These are phyloP conservation scores for Baorangia bicolor DNA, from an alignment of 768 basidiomycete species.

Conservation along the genomic window DNA sequence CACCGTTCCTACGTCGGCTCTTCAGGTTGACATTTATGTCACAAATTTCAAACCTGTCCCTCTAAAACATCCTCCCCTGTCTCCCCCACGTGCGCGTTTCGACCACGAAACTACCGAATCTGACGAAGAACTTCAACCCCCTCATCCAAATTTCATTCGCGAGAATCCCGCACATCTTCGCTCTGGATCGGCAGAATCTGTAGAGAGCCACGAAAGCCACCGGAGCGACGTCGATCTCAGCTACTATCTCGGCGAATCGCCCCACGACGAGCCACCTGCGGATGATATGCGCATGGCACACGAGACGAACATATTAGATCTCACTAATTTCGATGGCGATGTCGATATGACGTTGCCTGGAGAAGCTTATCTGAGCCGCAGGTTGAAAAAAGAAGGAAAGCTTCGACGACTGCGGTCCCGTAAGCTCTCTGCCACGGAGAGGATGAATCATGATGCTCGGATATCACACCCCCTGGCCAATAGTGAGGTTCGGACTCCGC, in stretches of 20 bases:
- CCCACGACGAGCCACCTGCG: constrained; percentile 28
- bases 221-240: constrained; percentile 42
- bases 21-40: constrained; percentile 74
- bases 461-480: not conserved
- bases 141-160: constrained; percentile 32
- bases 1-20: constrained; percentile 44
- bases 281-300: constrained; percentile 38
- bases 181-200: constrained; percentile 25
- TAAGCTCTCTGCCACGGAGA: constrained; percentile 15
- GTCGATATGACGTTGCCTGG: constrained; percentile 56
- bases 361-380: constrained; percentile 51
- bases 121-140: constrained; percentile 35
- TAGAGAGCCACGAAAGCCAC: constrained; percentile 31
- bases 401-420: constrained; percentile 50
- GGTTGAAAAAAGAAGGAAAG: constrained; percentile 60
- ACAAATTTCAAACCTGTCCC: constrained; percentile 50
- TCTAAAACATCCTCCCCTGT: constrained; percentile 4
- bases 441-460: constrained; percentile 12
- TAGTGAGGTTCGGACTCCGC: not conserved
- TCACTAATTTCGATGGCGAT: constrained; percentile 81
- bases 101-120: not conserved
- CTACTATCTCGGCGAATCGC: constrained; percentile 40
- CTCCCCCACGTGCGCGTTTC: constrained; percentile 17
- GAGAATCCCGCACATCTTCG: constrained; percentile 4
- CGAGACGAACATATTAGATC: constrained; percentile 55